These are phyloP conservation scores for Erodium maritimum DNA, from an alignment of 345 rosid genomes.

Conservation along the genomic window DNA sequence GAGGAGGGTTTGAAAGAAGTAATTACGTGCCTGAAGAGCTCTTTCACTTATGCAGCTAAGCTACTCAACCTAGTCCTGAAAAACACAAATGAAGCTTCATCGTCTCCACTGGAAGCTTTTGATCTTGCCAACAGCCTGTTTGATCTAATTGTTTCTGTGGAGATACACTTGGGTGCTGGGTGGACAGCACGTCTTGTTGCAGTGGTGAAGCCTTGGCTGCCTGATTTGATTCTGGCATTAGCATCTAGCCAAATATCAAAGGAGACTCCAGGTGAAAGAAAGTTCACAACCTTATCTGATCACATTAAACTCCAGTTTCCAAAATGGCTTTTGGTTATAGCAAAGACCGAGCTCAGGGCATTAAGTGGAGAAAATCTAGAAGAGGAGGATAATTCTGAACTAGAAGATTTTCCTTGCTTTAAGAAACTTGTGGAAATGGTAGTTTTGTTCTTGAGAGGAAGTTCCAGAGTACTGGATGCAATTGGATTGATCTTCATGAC, in stretches of 20 bases:
- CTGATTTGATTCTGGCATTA: slow-evolving; percentile 74
- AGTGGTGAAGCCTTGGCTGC: slow-evolving; percentile 64
- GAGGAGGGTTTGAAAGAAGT: slow-evolving; percentile 44
- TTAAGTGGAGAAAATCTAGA: slow-evolving; percentile 16
- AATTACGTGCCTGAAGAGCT: slow-evolving; percentile 52
- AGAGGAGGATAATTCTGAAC: slow-evolving; percentile 24
- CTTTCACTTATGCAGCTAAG: slow-evolving; percentile 62
- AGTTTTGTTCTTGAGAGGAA: slow-evolving; percentile 33
- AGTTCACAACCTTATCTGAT: slow-evolving; percentile 21
- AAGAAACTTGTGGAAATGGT: slow-evolving; percentile 30
- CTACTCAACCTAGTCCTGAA: slow-evolving; percentile 46
- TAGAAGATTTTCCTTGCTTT: slow-evolving; percentile 27
- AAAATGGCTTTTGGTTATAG: slow-evolving; percentile 48
- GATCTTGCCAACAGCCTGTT: slow-evolving; percentile 50
- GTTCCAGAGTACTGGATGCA: slow-evolving; percentile 38
- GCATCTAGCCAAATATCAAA: slow-evolving; percentile 39
- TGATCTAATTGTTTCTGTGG: slow-evolving; percentile 37
- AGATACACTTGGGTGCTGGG: slow-evolving; percentile 35
- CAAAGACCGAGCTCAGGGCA: slow-evolving; percentile 40
- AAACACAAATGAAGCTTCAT: slow-evolving; percentile 31
- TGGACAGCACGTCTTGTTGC: slow-evolving; percentile 42
- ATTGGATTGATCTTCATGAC: slow-evolving; percentile 49
- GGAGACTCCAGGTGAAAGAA: slow-evolving; percentile 22
- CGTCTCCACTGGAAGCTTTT: slow-evolving; percentile 39
- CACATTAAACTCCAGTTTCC: slow-evolving; percentile 40